Conservation (phyloP, 2,329 filamentous ascomycete species). For the Aspergillus aculeatinus region DNA sequence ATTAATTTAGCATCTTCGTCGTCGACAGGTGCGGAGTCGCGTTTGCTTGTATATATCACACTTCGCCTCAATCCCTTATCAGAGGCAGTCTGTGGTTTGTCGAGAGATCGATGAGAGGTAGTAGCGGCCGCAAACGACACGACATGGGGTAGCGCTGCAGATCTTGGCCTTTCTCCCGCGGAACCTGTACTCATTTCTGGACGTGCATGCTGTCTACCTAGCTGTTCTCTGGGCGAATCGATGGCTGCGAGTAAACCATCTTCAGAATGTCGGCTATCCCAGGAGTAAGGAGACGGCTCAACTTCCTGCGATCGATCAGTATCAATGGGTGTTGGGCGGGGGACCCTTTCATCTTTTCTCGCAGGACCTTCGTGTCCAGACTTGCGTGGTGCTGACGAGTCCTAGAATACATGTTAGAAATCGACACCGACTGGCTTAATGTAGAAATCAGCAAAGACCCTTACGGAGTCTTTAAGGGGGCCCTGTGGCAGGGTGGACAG, state of each 20-base stretch:
- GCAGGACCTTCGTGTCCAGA: conserved; percentile 15
- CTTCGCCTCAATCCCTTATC: conserved; percentile 34
- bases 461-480: not conserved
- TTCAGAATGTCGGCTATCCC: conserved; percentile 52
- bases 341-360: conserved; percentile 25
- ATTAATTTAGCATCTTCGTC: conserved; percentile 44
- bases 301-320: conserved; percentile 46
- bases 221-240: conserved; percentile 24
- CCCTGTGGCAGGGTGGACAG: not conserved
- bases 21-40: conserved; percentile 30
- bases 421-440: not conserved
- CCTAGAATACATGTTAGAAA: conserved; percentile 25
- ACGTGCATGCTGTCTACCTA: conserved; percentile 12
- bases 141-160: conserved; percentile 23
- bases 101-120: conserved; percentile 34
- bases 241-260: conserved; percentile 49
- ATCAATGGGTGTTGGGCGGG: conserved; percentile 44
- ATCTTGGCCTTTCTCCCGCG: conserved; percentile 21
- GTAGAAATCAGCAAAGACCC: not conserved
- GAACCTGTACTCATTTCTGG: conserved; percentile 16
- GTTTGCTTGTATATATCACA: conserved; percentile 28
- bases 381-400: conserved; percentile 25
- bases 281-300: conserved; percentile 53
- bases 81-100: conserved; percentile 22
- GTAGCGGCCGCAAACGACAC: conserved; percentile 23